Percentiles rank a stretch among this genome's conserved stretches.
These are phyloP conservation scores for Xylariaceae sp. DNA, from an alignment of 2,329 filamentous ascomycete genomes.

Conservation along the genomic window DNA sequence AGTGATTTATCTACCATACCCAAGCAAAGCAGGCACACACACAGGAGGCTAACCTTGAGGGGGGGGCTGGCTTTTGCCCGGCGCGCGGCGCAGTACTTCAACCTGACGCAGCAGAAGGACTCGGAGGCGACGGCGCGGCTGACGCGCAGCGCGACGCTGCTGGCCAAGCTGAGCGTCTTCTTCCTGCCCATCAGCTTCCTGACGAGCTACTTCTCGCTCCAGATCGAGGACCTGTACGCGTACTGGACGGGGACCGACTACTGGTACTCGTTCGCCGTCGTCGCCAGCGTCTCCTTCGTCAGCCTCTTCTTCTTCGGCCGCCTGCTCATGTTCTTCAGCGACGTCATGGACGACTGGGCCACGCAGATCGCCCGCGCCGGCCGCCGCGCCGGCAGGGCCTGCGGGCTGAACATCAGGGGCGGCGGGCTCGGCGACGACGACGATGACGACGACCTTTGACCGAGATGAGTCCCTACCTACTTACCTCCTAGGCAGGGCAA, in stretches of 20 bases:
- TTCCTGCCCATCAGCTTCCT: constrained; percentile 70
- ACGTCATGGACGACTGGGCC: constrained; percentile 32
- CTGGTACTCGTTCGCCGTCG: constrained; percentile 60
- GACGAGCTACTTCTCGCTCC: constrained; percentile 66
- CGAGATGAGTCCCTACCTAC: too few species aligned
- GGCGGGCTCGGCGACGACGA: too few species aligned
- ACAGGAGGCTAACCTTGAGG: too few species aligned
- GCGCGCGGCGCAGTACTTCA: constrained; percentile 67
- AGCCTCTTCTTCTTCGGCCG: constrained; percentile 47
- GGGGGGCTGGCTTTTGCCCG: too few species aligned
- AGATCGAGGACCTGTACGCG: constrained; percentile 48
- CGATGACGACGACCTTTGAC: too few species aligned
- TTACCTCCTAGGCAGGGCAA: too few species aligned
- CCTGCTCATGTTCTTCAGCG: constrained; percentile 38
- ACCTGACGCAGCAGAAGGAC: constrained; percentile 68
- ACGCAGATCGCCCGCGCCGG: constrained; percentile 15
- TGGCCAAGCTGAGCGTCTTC: constrained; percentile 68
- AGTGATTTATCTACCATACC: background rate
- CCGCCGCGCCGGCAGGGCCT: constrained; percentile 3
- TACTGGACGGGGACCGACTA: constrained; percentile 57
- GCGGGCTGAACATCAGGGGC: too few species aligned
- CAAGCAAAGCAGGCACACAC: too few species aligned
- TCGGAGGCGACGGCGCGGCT: constrained; percentile 64
- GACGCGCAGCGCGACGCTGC: constrained; percentile 62
- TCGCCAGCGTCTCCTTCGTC: constrained; percentile 52